Conservation (phyloP, 352 stramenopile species). For the Phytophthora podocarpi region DNA sequence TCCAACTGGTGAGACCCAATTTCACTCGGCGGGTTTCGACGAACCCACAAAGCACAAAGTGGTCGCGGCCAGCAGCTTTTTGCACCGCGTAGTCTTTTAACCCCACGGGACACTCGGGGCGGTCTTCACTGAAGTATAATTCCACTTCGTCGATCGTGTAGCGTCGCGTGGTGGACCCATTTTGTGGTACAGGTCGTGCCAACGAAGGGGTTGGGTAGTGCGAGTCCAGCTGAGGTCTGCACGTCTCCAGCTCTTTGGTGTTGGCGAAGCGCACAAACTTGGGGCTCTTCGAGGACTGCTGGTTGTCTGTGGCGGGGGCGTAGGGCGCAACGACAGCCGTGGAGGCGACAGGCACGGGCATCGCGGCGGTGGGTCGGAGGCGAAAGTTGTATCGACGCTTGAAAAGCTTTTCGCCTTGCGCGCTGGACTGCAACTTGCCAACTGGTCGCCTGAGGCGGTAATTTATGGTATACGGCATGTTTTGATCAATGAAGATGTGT, state of each 20-base stretch:
- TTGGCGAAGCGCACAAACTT: constrained; percentile 62
- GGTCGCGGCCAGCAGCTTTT: constrained; percentile 53
- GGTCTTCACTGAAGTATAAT: constrained; percentile 66
- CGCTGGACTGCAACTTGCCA: constrained; percentile 14
- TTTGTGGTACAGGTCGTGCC: constrained; percentile 46
- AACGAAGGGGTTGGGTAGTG: constrained; percentile 52
- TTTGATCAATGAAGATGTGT: no score
- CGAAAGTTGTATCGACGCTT: background rate
- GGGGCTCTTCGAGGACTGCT: constrained; percentile 21
- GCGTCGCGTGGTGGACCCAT: constrained; percentile 47
- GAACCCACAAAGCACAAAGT: constrained; percentile 56
- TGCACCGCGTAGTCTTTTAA: constrained; percentile 50
- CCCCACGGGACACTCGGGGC: constrained; percentile 34
- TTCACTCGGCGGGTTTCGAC: constrained; percentile 51
- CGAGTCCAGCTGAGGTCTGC: constrained; percentile 32
- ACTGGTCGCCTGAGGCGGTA: background rate
- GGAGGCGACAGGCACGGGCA: constrained; percentile 9
- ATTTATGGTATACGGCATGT: background rate
- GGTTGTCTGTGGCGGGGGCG: constrained; percentile 1
- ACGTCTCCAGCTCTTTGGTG: constrained; percentile 43
- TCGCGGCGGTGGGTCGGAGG: background rate
- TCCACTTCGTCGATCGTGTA: constrained; percentile 72
- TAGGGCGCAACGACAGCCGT: constrained; percentile 12
- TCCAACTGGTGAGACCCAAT: constrained; percentile 52
- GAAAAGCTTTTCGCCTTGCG: background rate